Evolutionary conservation across 2,329 filamentous ascomycete genomes (phyloP).

Genomic region (Monilinia fructigena): DNA sequence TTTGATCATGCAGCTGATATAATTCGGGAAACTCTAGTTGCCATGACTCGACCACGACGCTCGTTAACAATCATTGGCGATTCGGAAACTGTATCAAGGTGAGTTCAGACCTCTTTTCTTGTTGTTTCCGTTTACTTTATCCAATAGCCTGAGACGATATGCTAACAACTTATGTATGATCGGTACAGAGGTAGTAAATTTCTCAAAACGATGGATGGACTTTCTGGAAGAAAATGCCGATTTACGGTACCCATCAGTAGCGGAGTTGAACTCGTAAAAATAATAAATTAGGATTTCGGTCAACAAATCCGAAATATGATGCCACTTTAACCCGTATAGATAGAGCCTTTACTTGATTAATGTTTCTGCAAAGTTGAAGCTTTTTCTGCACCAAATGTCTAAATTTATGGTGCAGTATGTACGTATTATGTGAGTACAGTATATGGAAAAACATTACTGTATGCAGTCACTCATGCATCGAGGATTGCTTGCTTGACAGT

Average conservation of each 20-base stretch:
- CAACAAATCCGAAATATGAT: background rate
- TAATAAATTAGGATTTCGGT: background rate
- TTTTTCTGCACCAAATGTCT: background rate
- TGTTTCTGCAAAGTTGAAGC: background rate
- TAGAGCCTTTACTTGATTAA: background rate
- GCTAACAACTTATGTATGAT: constrained; percentile 35
- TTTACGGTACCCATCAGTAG: constrained; percentile 77
- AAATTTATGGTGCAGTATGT: background rate
- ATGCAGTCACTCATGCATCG: background rate
- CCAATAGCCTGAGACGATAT: constrained; percentile 26
- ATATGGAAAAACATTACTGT: background rate
- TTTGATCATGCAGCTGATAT: constrained; percentile 25
- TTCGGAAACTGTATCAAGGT: constrained; percentile 80
- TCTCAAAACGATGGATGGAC: constrained; percentile 85
- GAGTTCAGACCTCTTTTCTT: constrained; percentile 46
- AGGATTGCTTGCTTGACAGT: background rate
- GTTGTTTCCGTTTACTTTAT: constrained; percentile 12
- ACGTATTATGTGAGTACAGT: background rate
- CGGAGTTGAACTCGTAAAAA: constrained; percentile 32
- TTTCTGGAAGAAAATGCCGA: constrained; percentile 89
- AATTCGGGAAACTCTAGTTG: constrained; percentile 56
- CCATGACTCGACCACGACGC: constrained; percentile 92
- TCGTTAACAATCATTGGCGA: constrained; percentile 91
- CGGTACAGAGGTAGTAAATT: constrained; percentile 73
- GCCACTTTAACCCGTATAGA: no score